Percentiles rank a stretch among this genome's conserved stretches.
Conservation (phyloP, 2,329 filamentous ascomycete genomes). For the Aspergillus pseudoglaucus region DNA sequence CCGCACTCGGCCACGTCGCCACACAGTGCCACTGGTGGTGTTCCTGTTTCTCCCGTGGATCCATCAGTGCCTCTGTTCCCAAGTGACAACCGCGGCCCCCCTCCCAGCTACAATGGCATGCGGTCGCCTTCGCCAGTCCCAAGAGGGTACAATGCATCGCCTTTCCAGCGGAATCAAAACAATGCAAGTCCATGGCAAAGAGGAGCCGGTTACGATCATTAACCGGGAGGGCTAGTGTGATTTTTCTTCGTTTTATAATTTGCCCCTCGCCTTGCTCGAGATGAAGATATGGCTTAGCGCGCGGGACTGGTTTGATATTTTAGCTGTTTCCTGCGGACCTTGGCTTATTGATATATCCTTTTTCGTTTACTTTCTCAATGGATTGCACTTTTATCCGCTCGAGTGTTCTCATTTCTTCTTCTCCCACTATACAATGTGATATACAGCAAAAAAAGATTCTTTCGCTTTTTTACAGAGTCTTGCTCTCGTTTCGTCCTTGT, state of each 20-base stretch:
- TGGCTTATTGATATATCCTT: slow-evolving; percentile 13
- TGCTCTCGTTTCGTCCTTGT: slow-evolving; percentile 12
- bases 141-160: slow-evolving; percentile 26
- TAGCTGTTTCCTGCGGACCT: slow-evolving; percentile 3
- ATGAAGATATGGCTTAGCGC: slow-evolving; percentile 36
- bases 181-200: slow-evolving; percentile 59
- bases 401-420: slow-evolving; percentile 6
- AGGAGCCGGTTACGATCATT: slow-evolving; percentile 59
- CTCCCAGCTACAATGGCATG: slow-evolving; percentile 31
- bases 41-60: slow-evolving; percentile 45
- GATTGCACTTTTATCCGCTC: slow-evolving; percentile 7
- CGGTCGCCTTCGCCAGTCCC: slow-evolving; percentile 28
- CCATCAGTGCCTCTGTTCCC: slow-evolving; percentile 43
- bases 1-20: slow-evolving; percentile 19
- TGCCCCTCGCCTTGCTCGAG: slow-evolving; percentile 23
- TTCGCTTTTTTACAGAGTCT: slow-evolving; percentile 3
- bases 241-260: slow-evolving; percentile 8
- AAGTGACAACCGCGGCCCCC: slow-evolving; percentile 35
- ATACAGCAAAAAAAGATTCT: slow-evolving; percentile 11
- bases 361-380: slow-evolving; percentile 11
- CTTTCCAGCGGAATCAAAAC: slow-evolving; percentile 43
- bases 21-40: slow-evolving; percentile 27
- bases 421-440: slow-evolving; percentile 17
- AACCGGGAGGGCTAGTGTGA: slow-evolving; percentile 16
- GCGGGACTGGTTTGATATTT: slow-evolving; percentile 22